A percentile compares a stretch with the other conserved stretches of the same genome.
Evolutionary conservation across 2,329 filamentous ascomycete species (phyloP).

Genomic region (Hortaea sp.): DNA sequence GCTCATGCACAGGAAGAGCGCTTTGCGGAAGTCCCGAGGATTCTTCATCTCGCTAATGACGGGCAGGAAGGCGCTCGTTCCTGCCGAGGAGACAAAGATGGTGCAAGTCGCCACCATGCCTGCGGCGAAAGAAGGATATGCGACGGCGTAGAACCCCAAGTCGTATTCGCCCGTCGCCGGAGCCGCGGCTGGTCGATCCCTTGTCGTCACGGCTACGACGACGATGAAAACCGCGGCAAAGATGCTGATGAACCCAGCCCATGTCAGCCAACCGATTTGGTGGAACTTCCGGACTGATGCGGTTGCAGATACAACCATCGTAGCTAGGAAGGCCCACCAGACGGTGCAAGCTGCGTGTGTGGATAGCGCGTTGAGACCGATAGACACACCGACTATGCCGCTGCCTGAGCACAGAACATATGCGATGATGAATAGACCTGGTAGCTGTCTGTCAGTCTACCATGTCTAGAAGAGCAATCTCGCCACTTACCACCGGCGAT

Average conservation of each 20-base stretch:
- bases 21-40: constrained; percentile 50
- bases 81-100: constrained; percentile 50
- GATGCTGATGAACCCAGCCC: constrained; percentile 41
- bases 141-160: constrained; percentile 48
- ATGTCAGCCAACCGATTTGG: constrained; percentile 53
- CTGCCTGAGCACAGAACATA: constrained; percentile 48
- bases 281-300: constrained; percentile 50
- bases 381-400: constrained; percentile 50
- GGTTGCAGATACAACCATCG: constrained; percentile 38
- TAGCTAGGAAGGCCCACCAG: constrained; percentile 44
- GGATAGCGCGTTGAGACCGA: constrained; percentile 50
- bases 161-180: constrained; percentile 50
- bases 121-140: constrained; percentile 44
- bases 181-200: constrained; percentile 50
- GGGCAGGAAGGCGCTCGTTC: constrained; percentile 51
- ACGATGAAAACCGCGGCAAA: constrained; percentile 35
- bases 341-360: constrained; percentile 50
- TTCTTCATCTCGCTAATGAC: constrained; percentile 57
- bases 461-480: neutral
- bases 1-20: constrained; percentile 49
- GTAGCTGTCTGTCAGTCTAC: neutral
- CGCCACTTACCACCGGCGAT: constrained; percentile 31
- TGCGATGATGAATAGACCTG: constrained; percentile 33
- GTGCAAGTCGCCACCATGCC: constrained; percentile 49
- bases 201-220: constrained; percentile 42